A percentile compares a stretch with the other conserved stretches of the same genome.
phyloP scores from a whole-genome alignment of 352 stramenopile genomes.

The Heterotrichella gracilis region DNA sequence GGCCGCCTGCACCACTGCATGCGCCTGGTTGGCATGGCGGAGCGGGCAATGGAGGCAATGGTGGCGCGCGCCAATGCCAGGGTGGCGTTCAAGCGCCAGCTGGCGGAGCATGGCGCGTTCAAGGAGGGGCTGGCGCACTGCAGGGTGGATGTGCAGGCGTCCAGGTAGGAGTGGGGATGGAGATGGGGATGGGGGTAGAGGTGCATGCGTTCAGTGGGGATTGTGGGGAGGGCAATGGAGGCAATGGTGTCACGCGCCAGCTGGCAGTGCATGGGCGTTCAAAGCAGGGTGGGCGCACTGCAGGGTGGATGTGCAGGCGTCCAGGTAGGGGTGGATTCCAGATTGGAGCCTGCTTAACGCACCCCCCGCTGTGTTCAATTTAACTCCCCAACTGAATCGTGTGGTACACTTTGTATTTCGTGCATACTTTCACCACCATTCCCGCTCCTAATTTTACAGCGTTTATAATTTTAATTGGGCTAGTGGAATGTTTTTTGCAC shows the following conservation, averaged over 20 bases:
- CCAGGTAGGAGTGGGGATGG: slow-evolving; percentile 18
- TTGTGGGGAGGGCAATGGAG: slow-evolving; percentile 41
- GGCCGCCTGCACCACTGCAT: slow-evolving; percentile 90
- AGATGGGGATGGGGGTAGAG: neutral
- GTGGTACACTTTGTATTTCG: no score
- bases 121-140: slow-evolving; percentile 16
- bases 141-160: slow-evolving; percentile 33
- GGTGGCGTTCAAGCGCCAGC: slow-evolving; percentile 20
- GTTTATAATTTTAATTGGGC: no score
- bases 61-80: slow-evolving; percentile 24
- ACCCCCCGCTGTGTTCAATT: no score
- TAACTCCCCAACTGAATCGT: no score
- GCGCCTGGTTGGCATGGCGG: slow-evolving; percentile 51
- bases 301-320: slow-evolving; percentile 33
- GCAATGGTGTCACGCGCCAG: slow-evolving; percentile 27
- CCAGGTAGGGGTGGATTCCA: slow-evolving; percentile 19
- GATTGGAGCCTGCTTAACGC: no score
- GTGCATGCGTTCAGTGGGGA: slow-evolving; percentile 74
- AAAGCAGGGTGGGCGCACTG: slow-evolving; percentile 15
- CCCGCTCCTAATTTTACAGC: no score
- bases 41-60: slow-evolving; percentile 42
- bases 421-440: no score
- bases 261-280: slow-evolving; percentile 18
- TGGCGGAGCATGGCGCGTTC: slow-evolving; percentile 19
- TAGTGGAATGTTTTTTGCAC: no score